phyloP scores from a whole-genome alignment of 176 grass and related monocot genomes.

The Oryza longistaminata region DNA sequence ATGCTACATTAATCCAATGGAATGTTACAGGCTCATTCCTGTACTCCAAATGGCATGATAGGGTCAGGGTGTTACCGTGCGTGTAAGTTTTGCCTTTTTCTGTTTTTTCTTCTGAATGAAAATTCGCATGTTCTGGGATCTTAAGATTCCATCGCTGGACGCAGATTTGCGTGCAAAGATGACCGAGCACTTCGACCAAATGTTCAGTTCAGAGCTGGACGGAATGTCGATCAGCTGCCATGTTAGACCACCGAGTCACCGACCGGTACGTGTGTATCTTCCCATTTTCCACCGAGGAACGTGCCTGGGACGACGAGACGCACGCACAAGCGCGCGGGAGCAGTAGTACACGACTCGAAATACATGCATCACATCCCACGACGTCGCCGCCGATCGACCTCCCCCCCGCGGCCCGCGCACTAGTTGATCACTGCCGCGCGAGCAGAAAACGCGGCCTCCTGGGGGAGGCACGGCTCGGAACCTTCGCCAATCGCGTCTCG shows the following conservation, averaged over 20 bases:
- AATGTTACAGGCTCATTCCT: too few species aligned
- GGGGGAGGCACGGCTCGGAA: constrained; percentile 40
- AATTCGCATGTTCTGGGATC: not conserved
- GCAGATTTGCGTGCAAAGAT: too few species aligned
- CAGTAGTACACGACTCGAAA: not conserved
- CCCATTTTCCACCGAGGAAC: constrained; percentile 32
- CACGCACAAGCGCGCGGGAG: not conserved
- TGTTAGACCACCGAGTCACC: not conserved
- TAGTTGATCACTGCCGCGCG: constrained; percentile 14
- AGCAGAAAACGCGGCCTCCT: constrained; percentile 16
- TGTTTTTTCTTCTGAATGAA: too few species aligned
- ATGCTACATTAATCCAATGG: too few species aligned
- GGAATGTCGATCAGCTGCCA: not conserved
- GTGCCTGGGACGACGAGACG: constrained; percentile 20
- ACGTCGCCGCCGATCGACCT: constrained; percentile 15
- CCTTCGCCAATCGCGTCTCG: constrained; percentile 8
- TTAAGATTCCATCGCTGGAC: not conserved
- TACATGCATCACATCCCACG: not conserved
- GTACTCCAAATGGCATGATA: too few species aligned
- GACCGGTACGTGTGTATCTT: constrained; percentile 31
- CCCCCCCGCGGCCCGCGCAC: not conserved
- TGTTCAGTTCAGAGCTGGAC: not conserved
- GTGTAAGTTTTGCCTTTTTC: too few species aligned
- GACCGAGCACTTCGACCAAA: not conserved
- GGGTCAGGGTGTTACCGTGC: too few species aligned